Percentiles rank a stretch among this genome's conserved stretches.
These are phyloP conservation scores for Pontederia crassipes DNA, from an alignment of 176 grass and related monocot species.

Conservation along the genomic window DNA sequence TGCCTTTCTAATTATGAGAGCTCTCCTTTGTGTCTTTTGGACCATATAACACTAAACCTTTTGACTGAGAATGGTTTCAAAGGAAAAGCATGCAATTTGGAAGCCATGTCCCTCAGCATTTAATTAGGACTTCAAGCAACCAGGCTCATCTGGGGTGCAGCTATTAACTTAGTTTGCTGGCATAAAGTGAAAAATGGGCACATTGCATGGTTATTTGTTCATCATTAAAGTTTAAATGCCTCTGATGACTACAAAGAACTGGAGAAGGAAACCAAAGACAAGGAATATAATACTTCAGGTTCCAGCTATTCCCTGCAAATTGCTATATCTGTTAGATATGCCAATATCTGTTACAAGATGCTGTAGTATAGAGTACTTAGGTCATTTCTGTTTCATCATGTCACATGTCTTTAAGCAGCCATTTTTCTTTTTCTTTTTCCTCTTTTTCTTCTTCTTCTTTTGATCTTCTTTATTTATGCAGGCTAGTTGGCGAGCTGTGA, in stretches of 20 bases:
- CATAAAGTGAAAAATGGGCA: background rate
- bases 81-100: background rate
- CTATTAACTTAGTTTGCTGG: background rate
- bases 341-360: background rate
- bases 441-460: background rate
- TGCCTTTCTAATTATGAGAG: slow-evolving; percentile 8
- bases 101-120: background rate
- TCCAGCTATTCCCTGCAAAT: background rate
- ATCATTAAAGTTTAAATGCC: too few species aligned
- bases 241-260: too few species aligned
- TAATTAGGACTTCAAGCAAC: background rate
- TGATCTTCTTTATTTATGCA: slow-evolving; percentile 8
- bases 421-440: background rate
- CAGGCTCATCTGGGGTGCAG: background rate
- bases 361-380: background rate
- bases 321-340: background rate
- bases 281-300: too few species aligned
- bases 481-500: background rate
- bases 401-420: background rate
- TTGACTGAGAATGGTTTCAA: slow-evolving; percentile 14
- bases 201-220: too few species aligned
- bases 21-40: slow-evolving; percentile 14
- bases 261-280: too few species aligned
- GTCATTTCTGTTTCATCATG: background rate
- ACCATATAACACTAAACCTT: slow-evolving; percentile 6